A percentile compares a stretch with the other conserved stretches of the same genome.
phyloP scores from a whole-genome alignment of 2,329 filamentous ascomycete species.

The Orbilia blumenaviensis region DNA sequence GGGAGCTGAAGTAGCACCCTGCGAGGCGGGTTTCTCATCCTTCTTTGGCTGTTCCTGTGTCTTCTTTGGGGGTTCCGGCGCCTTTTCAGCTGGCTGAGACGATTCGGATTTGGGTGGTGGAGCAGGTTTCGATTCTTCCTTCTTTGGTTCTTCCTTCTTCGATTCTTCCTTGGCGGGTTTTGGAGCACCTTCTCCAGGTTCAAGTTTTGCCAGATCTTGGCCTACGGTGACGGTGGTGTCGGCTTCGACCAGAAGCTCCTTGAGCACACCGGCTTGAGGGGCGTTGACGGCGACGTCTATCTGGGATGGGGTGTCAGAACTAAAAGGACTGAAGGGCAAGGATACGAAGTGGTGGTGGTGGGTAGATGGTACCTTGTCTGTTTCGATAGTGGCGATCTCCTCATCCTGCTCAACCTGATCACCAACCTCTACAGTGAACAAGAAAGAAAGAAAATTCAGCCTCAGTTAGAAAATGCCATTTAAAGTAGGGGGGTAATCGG shows the following conservation, averaged over 20 bases:
- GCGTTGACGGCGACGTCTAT: conserved; percentile 98
- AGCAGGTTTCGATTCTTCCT: conserved; percentile 31
- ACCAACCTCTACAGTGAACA: conserved; percentile 72
- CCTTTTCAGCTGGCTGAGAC: conserved; percentile 54
- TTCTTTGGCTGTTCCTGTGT: conserved; percentile 62
- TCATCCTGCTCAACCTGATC: conserved; percentile 95
- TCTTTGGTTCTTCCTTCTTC: conserved; percentile 60
- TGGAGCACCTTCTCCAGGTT: conserved; percentile 72
- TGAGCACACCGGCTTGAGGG: conserved; percentile 87
- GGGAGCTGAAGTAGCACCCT: conserved; percentile 56
- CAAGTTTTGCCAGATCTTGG: conserved; percentile 86
- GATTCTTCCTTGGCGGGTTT: conserved; percentile 66
- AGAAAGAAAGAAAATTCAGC: too few relatives aligned
- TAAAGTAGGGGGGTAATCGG: too few relatives aligned
- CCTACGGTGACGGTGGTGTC: conserved; percentile 96
- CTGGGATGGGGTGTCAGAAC: conserved; percentile 63
- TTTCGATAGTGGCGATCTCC: conserved; percentile 98
- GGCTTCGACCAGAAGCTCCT: conserved; percentile 88
- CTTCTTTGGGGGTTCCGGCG: conserved; percentile 60
- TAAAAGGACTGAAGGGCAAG: background rate
- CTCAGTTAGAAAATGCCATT: conserved; percentile 1
- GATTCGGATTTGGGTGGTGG: conserved; percentile 54
- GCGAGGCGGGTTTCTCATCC: conserved; percentile 57
- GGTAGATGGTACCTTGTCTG: conserved; percentile 79
- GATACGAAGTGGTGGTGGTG: background rate